Conservation (phyloP, 495 filamentous ascomycete genomes). For the Clavariopsis aquatica region DNA sequence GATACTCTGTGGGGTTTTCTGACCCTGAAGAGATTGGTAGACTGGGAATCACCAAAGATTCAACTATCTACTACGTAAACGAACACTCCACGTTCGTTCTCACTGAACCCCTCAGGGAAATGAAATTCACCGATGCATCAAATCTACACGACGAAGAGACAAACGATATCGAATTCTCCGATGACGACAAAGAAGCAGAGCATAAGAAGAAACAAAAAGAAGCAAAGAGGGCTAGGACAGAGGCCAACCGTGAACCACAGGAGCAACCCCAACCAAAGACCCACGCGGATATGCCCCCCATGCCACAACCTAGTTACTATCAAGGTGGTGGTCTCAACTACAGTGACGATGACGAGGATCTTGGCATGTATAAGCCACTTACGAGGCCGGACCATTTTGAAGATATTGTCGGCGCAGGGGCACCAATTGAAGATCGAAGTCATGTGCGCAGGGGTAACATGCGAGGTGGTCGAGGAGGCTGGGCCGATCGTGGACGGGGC, state of each 20-base stretch:
- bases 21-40: constrained; percentile 65
- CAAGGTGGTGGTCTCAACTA: constrained; percentile 32
- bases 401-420: constrained; percentile 32
- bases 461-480: constrained; percentile 26
- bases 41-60: constrained; percentile 63
- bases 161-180: constrained; percentile 91
- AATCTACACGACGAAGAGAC: constrained; percentile 93
- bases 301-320: constrained; percentile 8
- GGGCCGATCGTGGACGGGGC: constrained; percentile 34
- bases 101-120: constrained; percentile 70
- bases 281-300: constrained; percentile 4
- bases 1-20: constrained; percentile 75
- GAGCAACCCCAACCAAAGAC: neutral
- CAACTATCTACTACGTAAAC: constrained; percentile 73
- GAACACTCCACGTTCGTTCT: constrained; percentile 77
- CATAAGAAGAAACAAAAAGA: constrained; percentile 62
- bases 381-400: constrained; percentile 37
- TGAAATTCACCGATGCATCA: constrained; percentile 88
- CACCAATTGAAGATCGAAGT: constrained; percentile 35
- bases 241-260: constrained; percentile 11
- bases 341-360: constrained; percentile 38
- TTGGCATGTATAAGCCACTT: constrained; percentile 41
- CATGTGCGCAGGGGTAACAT: constrained; percentile 33
- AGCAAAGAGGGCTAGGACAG: constrained; percentile 19
- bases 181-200: constrained; percentile 90